Evolutionary conservation across 192 early-diverging fungal genomes (phyloP).

Genomic region (Backusella westeae): DNA sequence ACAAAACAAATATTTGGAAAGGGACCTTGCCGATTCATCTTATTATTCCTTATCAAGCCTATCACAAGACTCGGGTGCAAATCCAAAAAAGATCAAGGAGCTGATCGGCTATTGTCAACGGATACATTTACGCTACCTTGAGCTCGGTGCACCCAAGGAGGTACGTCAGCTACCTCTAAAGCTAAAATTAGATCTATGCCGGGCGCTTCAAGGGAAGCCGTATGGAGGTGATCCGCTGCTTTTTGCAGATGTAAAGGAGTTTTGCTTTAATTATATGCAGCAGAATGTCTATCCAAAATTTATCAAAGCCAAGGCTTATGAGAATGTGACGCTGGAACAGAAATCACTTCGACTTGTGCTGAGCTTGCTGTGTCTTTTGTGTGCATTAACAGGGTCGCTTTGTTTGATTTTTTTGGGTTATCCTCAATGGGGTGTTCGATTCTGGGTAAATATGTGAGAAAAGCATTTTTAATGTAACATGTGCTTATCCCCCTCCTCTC

Average conservation of each 20-base stretch:
- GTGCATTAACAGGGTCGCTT: slow-evolving; percentile 48
- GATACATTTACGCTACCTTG: slow-evolving; percentile 51
- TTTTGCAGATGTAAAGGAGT: slow-evolving; percentile 54
- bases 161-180: slow-evolving; percentile 39
- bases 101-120: slow-evolving; percentile 42
- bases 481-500: neutral
- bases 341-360: slow-evolving; percentile 39
- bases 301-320: slow-evolving; percentile 50
- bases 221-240: slow-evolving; percentile 43
- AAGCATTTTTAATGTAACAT: neutral
- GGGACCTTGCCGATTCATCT: slow-evolving; percentile 25
- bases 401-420: slow-evolving; percentile 53
- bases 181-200: slow-evolving; percentile 3
- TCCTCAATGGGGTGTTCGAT: slow-evolving; percentile 38
- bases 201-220: neutral
- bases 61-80: neutral
- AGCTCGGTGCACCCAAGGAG: slow-evolving; percentile 43
- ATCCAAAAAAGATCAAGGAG: slow-evolving; percentile 9
- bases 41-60: neutral
- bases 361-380: slow-evolving; percentile 46
- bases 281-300: slow-evolving; percentile 52
- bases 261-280: slow-evolving; percentile 49
- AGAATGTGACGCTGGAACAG: slow-evolving; percentile 50
- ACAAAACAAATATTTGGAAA: slow-evolving; percentile 24
- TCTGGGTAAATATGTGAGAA: slow-evolving; percentile 43